Percentiles rank a stretch among this genome's conserved stretches.
Conservation (phyloP, 768 basidiomycete genomes). For the Coprinopsis sp. region DNA sequence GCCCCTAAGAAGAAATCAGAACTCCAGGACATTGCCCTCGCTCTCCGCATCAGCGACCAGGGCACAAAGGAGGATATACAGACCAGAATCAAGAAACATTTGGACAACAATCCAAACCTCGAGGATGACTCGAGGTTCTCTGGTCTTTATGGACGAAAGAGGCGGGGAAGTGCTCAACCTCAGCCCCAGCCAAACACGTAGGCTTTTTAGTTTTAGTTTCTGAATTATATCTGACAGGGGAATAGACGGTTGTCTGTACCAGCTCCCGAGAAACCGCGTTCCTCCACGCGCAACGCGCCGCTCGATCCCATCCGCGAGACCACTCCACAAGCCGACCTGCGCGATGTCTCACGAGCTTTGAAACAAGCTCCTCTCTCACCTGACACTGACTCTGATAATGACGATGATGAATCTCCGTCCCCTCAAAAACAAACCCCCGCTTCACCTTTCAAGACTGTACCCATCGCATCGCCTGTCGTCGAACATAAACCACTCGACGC, state of each 20-base stretch:
- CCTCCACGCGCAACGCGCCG: conserved; percentile 22
- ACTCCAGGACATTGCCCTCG: conserved; percentile 54
- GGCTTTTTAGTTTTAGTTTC: conserved; percentile 11
- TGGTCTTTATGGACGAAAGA: conserved; percentile 48
- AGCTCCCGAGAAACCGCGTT: conserved; percentile 19
- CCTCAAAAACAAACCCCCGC: no score
- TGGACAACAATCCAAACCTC: conserved; percentile 52
- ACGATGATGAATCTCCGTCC: no score
- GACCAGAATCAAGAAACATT: conserved; percentile 56
- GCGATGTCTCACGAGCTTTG: conserved; percentile 49
- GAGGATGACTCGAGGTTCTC: conserved; percentile 55
- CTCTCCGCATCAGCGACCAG: conserved; percentile 45
- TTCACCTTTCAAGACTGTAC: neutral
- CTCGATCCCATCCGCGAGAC: conserved; percentile 41
- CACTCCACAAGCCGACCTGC: conserved; percentile 46
- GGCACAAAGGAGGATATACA: conserved; percentile 65
- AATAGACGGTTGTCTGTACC: conserved; percentile 10
- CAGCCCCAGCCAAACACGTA: conserved; percentile 14
- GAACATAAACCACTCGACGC: conserved; percentile 31
- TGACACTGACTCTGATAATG: no score
- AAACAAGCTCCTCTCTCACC: conserved; percentile 36
- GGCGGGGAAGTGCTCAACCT: conserved; percentile 38
- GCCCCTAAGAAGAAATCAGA: conserved; percentile 67
- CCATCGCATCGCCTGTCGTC: neutral
- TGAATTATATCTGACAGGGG: conserved; percentile 11